Base-by-base conservation (phyloP, 2,329 filamentous ascomycete species). In the Periconia sp. region DNA sequence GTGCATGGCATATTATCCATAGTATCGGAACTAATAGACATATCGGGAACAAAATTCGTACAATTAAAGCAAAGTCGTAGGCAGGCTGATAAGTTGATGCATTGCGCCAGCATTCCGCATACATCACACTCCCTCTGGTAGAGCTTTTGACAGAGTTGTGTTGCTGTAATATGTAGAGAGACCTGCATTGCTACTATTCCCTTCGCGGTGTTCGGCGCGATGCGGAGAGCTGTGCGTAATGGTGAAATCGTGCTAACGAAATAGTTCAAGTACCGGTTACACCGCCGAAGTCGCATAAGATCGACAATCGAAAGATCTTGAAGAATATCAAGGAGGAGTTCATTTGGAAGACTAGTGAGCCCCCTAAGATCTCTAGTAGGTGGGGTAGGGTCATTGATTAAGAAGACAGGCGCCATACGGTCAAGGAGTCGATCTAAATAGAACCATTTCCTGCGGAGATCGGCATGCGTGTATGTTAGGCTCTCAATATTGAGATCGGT, bases 371-470 rank as follows among this genome's bases (percentile, higher is more conserved):
- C 39, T 42, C 33, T 47, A 25, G 19, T 21, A 24, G 6, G 40
- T 21, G 35, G 34, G 35, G 30, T 26, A 30, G 39, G 22, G 41
- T 34, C 28, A 23, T 34, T 30, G 21, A 39, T 23, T 23, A 34
- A 39, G 39, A 40, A 48, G 39, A 48, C 12, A 23, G 39, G 44
- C 28, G 34, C 34, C 34, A 43, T 43, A 17, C 40, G 26, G 35
- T 48, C 39, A 29, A 48, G 39, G 34, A 48, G 40, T 35, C 40
- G 44, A 40, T 48, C 44, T 12, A 48, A 40, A 39, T 43, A 26
- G 35, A 48, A 48, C 32, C 23, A 39, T 13, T 39, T 39, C 9
- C 16, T 23, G 29, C 28, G 28, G 30, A 48, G 17, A 35, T 36
- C 22, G 17, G 18, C 35, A 29, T 48, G 24, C 15, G 44, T 48